These are phyloP conservation scores for Phoenix roebelenii DNA, from an alignment of 176 grass and related monocot genomes.

Conservation along the genomic window DNA sequence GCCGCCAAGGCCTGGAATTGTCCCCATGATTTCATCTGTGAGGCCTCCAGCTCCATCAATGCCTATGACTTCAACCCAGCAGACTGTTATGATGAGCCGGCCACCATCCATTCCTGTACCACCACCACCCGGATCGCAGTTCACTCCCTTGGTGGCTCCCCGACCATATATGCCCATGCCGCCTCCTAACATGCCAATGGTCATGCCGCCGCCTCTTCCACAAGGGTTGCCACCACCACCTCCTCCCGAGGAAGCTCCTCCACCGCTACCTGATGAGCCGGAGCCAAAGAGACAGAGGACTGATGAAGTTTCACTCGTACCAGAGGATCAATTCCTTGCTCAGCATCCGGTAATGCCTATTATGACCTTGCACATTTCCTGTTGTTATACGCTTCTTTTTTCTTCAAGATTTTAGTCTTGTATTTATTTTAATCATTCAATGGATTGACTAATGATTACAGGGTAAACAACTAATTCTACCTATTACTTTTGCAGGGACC, in stretches of 20 bases:
- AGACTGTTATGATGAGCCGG: constrained; percentile 27
- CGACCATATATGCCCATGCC: constrained; percentile 32
- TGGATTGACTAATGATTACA: no score
- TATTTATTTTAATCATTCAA: background rate
- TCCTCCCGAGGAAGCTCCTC: constrained; percentile 70
- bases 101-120: constrained; percentile 28
- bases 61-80: constrained; percentile 37
- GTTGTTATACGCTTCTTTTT: background rate
- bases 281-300: constrained; percentile 82
- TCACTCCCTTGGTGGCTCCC: constrained; percentile 38
- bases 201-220: constrained; percentile 40
- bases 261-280: constrained; percentile 73
- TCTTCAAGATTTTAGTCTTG: background rate
- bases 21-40: constrained; percentile 43
- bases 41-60: constrained; percentile 45
- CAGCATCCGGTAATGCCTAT: constrained; percentile 61
- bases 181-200: constrained; percentile 40
- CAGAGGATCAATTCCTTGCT: constrained; percentile 76
- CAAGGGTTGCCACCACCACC: constrained; percentile 59
- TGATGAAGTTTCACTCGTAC: constrained; percentile 76
- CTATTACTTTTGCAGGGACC: constrained; percentile 42
- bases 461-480: background rate
- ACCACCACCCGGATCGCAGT: constrained; percentile 64
- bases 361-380: constrained; percentile 1
- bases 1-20: constrained; percentile 37